phyloP scores from a whole-genome alignment of 495 filamentous ascomycete genomes.

The Bombardia bombarda region DNA sequence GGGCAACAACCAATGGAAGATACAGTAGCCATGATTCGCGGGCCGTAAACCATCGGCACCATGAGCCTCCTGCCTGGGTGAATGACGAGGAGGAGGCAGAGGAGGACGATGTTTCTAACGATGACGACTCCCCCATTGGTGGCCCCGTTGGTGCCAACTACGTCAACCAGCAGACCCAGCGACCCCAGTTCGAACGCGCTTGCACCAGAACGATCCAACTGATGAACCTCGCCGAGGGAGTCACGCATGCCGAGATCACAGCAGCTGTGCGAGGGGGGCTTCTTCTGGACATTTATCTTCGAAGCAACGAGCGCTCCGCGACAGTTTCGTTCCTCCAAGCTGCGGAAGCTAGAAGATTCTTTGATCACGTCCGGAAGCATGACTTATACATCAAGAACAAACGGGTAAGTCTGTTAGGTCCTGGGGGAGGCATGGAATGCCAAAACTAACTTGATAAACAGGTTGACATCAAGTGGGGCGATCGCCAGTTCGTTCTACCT shows the following conservation, averaged over 20 bases:
- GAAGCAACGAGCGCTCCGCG: slow-evolving; percentile 52
- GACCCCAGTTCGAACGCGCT: slow-evolving; percentile 23
- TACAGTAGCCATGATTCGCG: not conserved
- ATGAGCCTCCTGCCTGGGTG: slow-evolving; percentile 16
- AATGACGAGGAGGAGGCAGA: slow-evolving; percentile 16
- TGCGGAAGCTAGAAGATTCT: slow-evolving; percentile 53
- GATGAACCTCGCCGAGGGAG: slow-evolving; percentile 53
- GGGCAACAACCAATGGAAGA: not conserved
- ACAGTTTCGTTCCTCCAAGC: slow-evolving; percentile 65
- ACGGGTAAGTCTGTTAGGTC: slow-evolving; percentile 42
- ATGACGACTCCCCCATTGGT: slow-evolving; percentile 13
- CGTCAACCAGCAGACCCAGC: slow-evolving; percentile 12
- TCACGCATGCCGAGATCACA: slow-evolving; percentile 59
- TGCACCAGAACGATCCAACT: slow-evolving; percentile 58
- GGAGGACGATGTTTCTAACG: slow-evolving; percentile 16
- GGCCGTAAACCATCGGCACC: slow-evolving; percentile 1
- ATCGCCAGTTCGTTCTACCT: slow-evolving; percentile 64
- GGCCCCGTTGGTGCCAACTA: slow-evolving; percentile 12
- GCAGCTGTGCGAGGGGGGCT: slow-evolving; percentile 60
- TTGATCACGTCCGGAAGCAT: slow-evolving; percentile 53
- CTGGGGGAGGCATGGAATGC: not conserved
- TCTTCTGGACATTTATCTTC: slow-evolving; percentile 61
- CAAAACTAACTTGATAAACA: slow-evolving; percentile 19
- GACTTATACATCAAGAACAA: slow-evolving; percentile 64
- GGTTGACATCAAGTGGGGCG: slow-evolving; percentile 64